phyloP scores from a whole-genome alignment of 495 filamentous ascomycete genomes.

The Penicillium pulvis region DNA sequence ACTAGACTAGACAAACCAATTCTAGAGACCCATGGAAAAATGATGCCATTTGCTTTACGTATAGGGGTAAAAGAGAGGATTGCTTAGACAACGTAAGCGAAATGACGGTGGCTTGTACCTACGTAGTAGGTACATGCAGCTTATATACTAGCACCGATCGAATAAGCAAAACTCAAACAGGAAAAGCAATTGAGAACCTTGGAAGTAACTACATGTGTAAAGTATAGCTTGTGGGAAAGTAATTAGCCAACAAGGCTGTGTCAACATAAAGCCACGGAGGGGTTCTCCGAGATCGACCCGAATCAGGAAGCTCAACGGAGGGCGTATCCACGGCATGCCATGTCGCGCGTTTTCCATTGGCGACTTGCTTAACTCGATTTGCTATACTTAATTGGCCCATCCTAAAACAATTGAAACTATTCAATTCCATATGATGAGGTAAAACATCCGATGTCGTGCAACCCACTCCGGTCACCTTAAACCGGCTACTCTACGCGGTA shows the following conservation, averaged over 20 bases:
- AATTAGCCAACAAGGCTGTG: slow-evolving; percentile 3
- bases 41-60: neutral
- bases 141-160: neutral
- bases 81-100: neutral
- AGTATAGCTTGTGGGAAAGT: neutral
- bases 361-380: slow-evolving; percentile 1
- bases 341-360: slow-evolving; percentile 19
- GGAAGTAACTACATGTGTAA: neutral
- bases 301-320: slow-evolving; percentile 32
- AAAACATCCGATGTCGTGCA: neutral
- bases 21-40: neutral
- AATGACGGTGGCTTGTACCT: neutral
- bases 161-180: neutral
- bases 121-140: neutral
- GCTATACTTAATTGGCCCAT: neutral
- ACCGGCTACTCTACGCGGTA: slow-evolving; percentile 19
- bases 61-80: neutral
- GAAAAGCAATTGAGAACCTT: slow-evolving; percentile 2
- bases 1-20: neutral
- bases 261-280: slow-evolving; percentile 11
- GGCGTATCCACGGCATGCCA: slow-evolving; percentile 20
- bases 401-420: neutral
- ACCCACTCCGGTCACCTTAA: slow-evolving; percentile 5
- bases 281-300: slow-evolving; percentile 31
- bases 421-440: neutral